These are phyloP conservation scores for Penicillium daleae DNA, from an alignment of 495 filamentous ascomycete genomes.

Conservation along the genomic window DNA sequence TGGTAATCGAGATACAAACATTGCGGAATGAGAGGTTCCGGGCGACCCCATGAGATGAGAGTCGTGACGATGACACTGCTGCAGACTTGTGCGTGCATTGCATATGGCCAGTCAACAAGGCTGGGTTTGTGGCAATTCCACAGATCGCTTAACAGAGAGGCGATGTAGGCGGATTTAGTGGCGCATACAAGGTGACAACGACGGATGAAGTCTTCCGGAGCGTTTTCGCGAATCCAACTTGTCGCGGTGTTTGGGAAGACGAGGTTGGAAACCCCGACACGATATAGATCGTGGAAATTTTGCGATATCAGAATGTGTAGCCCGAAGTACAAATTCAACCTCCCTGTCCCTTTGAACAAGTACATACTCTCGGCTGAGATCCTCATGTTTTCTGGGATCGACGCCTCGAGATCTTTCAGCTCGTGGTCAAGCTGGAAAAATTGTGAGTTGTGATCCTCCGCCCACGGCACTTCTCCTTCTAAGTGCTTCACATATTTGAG, in stretches of 20 bases:
- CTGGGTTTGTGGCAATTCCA: constrained; percentile 1
- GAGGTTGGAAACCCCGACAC: background rate
- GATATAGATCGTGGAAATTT: constrained; percentile 5
- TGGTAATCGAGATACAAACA: background rate
- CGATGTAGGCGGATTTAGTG: constrained; percentile 3
- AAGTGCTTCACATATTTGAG: constrained; percentile 3
- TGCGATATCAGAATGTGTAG: constrained; percentile 3
- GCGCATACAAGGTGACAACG: background rate
- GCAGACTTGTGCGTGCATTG: constrained; percentile 3
- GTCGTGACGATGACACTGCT: constrained; percentile 5
- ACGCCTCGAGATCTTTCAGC: background rate
- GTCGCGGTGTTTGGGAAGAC: constrained; percentile 4
- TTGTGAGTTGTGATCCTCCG: background rate
- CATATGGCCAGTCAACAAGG: background rate
- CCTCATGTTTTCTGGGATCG: background rate
- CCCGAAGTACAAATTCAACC: background rate
- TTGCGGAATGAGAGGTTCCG: background rate
- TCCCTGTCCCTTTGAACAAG: background rate
- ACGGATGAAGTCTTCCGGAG: background rate
- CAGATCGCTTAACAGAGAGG: background rate
- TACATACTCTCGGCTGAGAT: background rate
- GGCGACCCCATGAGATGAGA: background rate
- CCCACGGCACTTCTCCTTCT: constrained; percentile 1
- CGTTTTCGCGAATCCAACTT: constrained; percentile 7
- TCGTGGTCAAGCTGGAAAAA: background rate